Percentiles rank a stretch among this genome's conserved stretches.
These are phyloP conservation scores for Apium graveolens DNA, from an alignment of 129 eudicot species.

Conservation along the genomic window DNA sequence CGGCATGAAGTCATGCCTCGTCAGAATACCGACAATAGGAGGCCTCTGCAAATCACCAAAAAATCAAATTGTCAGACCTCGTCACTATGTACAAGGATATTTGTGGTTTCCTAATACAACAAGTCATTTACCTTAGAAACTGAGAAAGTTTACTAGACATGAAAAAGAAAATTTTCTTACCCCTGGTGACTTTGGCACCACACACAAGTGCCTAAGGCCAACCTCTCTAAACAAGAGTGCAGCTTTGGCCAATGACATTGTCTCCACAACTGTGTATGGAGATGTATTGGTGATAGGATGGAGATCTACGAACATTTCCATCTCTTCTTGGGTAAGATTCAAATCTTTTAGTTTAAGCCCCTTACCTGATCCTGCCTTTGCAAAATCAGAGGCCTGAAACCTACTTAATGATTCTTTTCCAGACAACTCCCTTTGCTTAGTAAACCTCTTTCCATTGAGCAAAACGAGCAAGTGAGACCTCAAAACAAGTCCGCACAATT, in stretches of 20 bases:
- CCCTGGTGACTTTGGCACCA: constrained; percentile 50
- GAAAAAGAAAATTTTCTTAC: neutral
- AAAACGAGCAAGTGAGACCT: constrained; percentile 87
- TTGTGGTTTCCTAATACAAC: constrained; percentile 34
- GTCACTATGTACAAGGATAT: neutral
- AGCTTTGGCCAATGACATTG: constrained; percentile 96
- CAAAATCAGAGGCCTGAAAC: constrained; percentile 74
- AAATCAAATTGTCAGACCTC: neutral
- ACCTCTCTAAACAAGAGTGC: constrained; percentile 80
- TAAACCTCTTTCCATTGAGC: constrained; percentile 58
- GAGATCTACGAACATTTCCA: constrained; percentile 92
- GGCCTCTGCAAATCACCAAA: constrained; percentile 23
- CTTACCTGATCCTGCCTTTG: constrained; percentile 87
- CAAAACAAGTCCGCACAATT: constrained; percentile 80
- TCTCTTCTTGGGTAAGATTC: constrained; percentile 50
- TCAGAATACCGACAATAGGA: constrained; percentile 23
- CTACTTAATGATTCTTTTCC: constrained; percentile 42
- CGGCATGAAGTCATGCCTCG: constrained; percentile 26
- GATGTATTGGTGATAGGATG: constrained; percentile 90
- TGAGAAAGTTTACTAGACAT: neutral
- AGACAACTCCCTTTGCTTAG: constrained; percentile 31
- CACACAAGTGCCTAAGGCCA: constrained; percentile 89
- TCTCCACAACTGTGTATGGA: constrained; percentile 85
- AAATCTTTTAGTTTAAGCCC: constrained; percentile 79
- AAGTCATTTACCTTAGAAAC: constrained; percentile 13